These are phyloP conservation scores for Pterocarpus macrocarpus DNA, from an alignment of 306 rosid genomes.

Conservation along the genomic window DNA sequence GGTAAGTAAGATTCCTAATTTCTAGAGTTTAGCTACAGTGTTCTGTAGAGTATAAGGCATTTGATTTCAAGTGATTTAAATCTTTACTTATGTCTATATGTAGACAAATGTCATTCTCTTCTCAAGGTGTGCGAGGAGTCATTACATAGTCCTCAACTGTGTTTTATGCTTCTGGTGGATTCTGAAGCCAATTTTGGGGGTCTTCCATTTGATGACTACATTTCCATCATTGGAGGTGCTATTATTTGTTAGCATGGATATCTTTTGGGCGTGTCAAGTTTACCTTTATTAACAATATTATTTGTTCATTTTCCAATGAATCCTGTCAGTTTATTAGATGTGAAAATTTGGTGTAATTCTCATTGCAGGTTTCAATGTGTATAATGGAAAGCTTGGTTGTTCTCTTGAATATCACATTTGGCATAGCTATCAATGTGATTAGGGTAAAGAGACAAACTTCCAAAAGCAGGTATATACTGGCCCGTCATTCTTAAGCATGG, in stretches of 20 bases:
- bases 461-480: slow-evolving; percentile 65
- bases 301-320: slow-evolving; percentile 41
- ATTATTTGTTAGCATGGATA: slow-evolving; percentile 25
- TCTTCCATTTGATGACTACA: slow-evolving; percentile 57
- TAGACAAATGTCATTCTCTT: slow-evolving; percentile 67
- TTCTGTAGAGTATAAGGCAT: slow-evolving; percentile 10
- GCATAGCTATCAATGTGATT: slow-evolving; percentile 72
- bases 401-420: slow-evolving; percentile 70
- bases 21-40: slow-evolving; percentile 20
- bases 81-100: slow-evolving; percentile 45
- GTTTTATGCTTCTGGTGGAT: slow-evolving; percentile 89
- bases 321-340: slow-evolving; percentile 19
- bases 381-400: slow-evolving; percentile 60
- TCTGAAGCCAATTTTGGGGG: slow-evolving; percentile 61
- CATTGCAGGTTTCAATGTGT: slow-evolving; percentile 59
- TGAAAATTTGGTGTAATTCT: slow-evolving; percentile 33
- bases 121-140: slow-evolving; percentile 59
- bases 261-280: slow-evolving; percentile 20
- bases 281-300: slow-evolving; percentile 7
- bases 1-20: slow-evolving; percentile 62
- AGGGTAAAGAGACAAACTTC: slow-evolving; percentile 59
- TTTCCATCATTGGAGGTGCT: slow-evolving; percentile 68
- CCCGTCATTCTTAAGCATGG: slow-evolving; percentile 14
- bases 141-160: slow-evolving; percentile 54
- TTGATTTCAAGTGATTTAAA: slow-evolving; percentile 31